Conservation (phyloP, 352 stramenopile species). For the Phytophthora melonis region DNA sequence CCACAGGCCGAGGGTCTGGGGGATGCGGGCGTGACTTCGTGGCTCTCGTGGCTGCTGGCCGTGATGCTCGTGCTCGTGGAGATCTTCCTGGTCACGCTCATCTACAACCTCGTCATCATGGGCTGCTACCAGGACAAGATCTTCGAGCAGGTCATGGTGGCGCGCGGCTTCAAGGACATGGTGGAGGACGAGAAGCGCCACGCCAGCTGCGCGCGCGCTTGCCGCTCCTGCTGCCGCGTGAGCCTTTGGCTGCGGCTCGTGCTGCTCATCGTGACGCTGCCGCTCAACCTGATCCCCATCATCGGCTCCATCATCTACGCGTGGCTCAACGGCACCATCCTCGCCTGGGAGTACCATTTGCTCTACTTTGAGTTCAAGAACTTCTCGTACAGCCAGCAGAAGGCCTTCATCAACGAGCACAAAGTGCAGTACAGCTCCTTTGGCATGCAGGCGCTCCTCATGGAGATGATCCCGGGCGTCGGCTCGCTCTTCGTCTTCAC, state of each 20-base stretch:
- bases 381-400: slow-evolving; percentile 64
- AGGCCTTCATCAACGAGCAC: slow-evolving; percentile 54
- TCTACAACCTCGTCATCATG: slow-evolving; percentile 69
- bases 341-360: slow-evolving; percentile 79
- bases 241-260: slow-evolving; percentile 57
- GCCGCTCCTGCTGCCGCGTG: slow-evolving; percentile 65
- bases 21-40: slow-evolving; percentile 42
- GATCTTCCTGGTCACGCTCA: slow-evolving; percentile 78
- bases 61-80: slow-evolving; percentile 71
- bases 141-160: slow-evolving; percentile 66
- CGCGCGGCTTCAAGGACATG: slow-evolving; percentile 56
- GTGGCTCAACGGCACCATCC: slow-evolving; percentile 74
- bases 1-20: slow-evolving; percentile 58
- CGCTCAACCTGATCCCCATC: slow-evolving; percentile 75
- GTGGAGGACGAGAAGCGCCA: slow-evolving; percentile 58
- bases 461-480: slow-evolving; percentile 79
- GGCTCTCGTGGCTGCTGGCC: slow-evolving; percentile 66
- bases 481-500: slow-evolving; percentile 77
- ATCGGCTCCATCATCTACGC: slow-evolving; percentile 69
- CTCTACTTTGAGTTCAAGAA: slow-evolving; percentile 84
- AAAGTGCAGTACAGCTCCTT: slow-evolving; percentile 73
- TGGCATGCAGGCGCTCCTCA: slow-evolving; percentile 73
- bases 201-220: slow-evolving; percentile 53
- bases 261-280: slow-evolving; percentile 68
- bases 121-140: slow-evolving; percentile 71